These are phyloP conservation scores for Caloboletus inedulis DNA, from an alignment of 1,284 basidiomycete genomes.

Conservation along the genomic window DNA sequence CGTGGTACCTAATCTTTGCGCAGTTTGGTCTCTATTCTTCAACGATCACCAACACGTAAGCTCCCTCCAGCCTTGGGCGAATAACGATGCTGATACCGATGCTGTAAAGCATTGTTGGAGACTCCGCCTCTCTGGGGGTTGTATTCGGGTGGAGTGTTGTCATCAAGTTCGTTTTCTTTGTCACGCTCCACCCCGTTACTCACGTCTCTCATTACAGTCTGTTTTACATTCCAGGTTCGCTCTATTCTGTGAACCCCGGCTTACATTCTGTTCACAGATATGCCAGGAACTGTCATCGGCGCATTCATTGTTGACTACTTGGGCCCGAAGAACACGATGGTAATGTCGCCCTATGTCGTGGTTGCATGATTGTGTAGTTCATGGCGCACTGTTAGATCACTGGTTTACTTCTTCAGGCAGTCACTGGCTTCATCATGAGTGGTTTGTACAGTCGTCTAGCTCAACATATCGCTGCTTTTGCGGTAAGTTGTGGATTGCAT, in stretches of 20 bases:
- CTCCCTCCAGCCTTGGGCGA: constrained; percentile 7
- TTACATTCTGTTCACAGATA: neutral
- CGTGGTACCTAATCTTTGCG: constrained; percentile 1
- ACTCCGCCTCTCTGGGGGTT: constrained; percentile 45
- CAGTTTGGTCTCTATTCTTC: constrained; percentile 85
- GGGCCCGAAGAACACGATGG: constrained; percentile 77
- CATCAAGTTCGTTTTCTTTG: constrained; percentile 56
- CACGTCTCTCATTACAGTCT: constrained; percentile 41
- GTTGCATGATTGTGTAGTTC: neutral
- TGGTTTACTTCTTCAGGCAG: constrained; percentile 66
- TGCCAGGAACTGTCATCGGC: constrained; percentile 64
- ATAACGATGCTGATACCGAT: neutral
- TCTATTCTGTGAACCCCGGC: neutral
- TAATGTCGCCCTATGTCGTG: constrained; percentile 24
- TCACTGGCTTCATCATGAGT: constrained; percentile 84
- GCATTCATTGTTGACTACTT: constrained; percentile 76
- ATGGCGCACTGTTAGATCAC: constrained; percentile 45
- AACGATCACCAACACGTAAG: constrained; percentile 67
- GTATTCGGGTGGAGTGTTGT: constrained; percentile 77
- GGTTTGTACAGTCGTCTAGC: constrained; percentile 66
- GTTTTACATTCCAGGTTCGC: constrained; percentile 64
- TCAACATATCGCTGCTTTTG: constrained; percentile 73
- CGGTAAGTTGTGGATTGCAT: constrained; percentile 42
- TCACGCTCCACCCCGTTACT: neutral
- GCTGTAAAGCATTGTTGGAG: constrained; percentile 54